Percentiles rank a stretch among this genome's conserved stretches.
phyloP scores from a whole-genome alignment of 768 basidiomycete species.

The Podaxis rugospora region DNA sequence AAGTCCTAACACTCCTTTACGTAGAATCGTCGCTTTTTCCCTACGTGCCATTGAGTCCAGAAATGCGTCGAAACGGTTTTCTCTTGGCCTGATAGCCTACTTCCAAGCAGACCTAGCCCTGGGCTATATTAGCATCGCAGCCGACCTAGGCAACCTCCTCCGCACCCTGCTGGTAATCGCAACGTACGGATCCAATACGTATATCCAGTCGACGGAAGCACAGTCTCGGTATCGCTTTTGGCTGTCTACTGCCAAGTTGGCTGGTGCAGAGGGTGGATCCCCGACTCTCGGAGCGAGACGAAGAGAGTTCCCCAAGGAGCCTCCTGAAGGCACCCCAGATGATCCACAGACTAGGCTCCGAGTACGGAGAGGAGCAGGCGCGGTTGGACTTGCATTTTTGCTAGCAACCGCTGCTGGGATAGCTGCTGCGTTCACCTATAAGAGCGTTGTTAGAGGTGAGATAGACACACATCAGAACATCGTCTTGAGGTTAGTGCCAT shows the following conservation, averaged over 20 bases:
- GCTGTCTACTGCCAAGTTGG: slow-evolving; percentile 26
- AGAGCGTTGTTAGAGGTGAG: slow-evolving; percentile 15
- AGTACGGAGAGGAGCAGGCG: slow-evolving; percentile 24
- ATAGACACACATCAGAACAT: slow-evolving; percentile 16
- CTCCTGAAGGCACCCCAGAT: slow-evolving; percentile 27
- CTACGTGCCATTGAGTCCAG: slow-evolving; percentile 16
- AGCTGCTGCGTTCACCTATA: slow-evolving; percentile 23
- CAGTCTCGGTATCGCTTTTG: slow-evolving; percentile 11
- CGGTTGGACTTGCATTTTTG: slow-evolving; percentile 24
- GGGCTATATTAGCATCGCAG: slow-evolving; percentile 12
- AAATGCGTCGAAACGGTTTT: slow-evolving; percentile 8
- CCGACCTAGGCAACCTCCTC: slow-evolving; percentile 7
- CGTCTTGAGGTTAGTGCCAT: slow-evolving; percentile 17
- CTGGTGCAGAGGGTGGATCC: slow-evolving; percentile 19
- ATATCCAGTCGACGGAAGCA: slow-evolving; percentile 12
- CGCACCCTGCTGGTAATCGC: slow-evolving; percentile 10
- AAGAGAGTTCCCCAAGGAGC: slow-evolving; percentile 19
- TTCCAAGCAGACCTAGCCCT: slow-evolving; percentile 8
- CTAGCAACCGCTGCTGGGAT: slow-evolving; percentile 26
- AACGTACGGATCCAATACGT: slow-evolving; percentile 11
- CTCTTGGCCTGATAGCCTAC: slow-evolving; percentile 12
- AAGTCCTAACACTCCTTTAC: background rate
- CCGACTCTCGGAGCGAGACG: slow-evolving; percentile 31
- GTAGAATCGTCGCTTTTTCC: slow-evolving; percentile 19
- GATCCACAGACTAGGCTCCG: slow-evolving; percentile 22